A percentile compares a stretch with the other conserved stretches of the same genome.
These are phyloP conservation scores for Epichloe gansuensis DNA, from an alignment of 2,329 filamentous ascomycete species.

Conservation along the genomic window DNA sequence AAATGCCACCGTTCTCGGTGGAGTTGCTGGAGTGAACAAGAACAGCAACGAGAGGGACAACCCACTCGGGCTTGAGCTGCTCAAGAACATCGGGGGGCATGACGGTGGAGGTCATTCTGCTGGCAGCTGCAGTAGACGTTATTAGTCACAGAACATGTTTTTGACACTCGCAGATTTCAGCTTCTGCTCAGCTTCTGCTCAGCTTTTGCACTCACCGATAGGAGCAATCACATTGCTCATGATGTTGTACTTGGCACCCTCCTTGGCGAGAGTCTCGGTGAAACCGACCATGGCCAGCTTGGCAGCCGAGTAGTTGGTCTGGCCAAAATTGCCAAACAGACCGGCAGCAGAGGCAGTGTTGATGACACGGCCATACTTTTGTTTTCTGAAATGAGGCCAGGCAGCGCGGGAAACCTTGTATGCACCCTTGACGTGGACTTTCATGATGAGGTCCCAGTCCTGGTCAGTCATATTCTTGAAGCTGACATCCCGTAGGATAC, in stretches of 20 bases:
- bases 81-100: constrained; percentile 86
- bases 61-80: constrained; percentile 81
- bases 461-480: constrained; percentile 98
- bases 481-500: constrained; percentile 85
- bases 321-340: constrained; percentile 89
- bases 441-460: constrained; percentile 93
- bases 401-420: constrained; percentile 93
- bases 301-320: constrained; percentile 93
- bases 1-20: constrained; percentile 74
- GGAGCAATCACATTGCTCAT: constrained; percentile 89
- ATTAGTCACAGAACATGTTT: not conserved
- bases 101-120: constrained; percentile 87
- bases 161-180: no score
- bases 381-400: constrained; percentile 96
- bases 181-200: no score
- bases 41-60: constrained; percentile 82
- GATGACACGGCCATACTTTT: constrained; percentile 94
- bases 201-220: constrained; percentile 36
- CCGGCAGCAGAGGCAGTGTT: constrained; percentile 95
- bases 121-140: constrained; percentile 49
- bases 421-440: constrained; percentile 81
- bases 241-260: constrained; percentile 97
- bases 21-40: constrained; percentile 78
- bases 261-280: constrained; percentile 94
- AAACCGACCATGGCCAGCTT: constrained; percentile 94